A percentile compares a stretch with the other conserved stretches of the same genome.
Conservation (phyloP, 805 yeast species). For the fission yeast (Schizosaccharomyces pombe) region DNA sequence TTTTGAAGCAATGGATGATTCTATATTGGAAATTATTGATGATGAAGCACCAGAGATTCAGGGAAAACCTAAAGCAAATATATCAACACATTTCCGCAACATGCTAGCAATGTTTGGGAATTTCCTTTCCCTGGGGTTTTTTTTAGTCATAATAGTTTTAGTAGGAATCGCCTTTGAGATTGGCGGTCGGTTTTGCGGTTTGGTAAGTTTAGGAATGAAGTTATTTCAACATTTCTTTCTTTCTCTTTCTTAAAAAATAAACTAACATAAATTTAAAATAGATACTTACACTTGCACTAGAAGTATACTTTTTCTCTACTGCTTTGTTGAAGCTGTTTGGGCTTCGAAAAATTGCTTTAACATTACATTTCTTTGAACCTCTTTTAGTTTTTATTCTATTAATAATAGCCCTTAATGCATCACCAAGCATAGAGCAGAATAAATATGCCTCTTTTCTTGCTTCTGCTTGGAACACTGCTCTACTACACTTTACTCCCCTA, state of each 20-base stretch:
- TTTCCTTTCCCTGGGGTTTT: constrained; percentile 2
- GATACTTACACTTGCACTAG: constrained; percentile 50
- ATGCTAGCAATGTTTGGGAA: neutral
- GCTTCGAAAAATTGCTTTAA: constrained; percentile 17
- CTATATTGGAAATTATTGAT: too few species aligned
- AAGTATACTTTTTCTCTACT: constrained; percentile 49
- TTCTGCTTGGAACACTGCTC: constrained; percentile 39
- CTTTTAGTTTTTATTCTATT: constrained; percentile 58
- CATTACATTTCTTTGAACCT: constrained; percentile 58
- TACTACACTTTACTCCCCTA: constrained; percentile 65
- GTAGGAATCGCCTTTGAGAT: constrained; percentile 85
- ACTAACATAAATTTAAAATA: neutral
- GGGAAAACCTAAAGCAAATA: too few species aligned
- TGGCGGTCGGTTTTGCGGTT: constrained; percentile 77
- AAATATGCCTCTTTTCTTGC: constrained; percentile 18
- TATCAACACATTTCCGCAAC: too few species aligned
- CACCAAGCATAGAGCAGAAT: neutral
- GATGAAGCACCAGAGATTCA: too few species aligned
- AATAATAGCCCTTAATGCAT: constrained; percentile 24
- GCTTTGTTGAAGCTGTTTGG: constrained; percentile 33
- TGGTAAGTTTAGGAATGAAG: constrained; percentile 14
- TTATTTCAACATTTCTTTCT: neutral
- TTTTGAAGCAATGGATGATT: neutral
- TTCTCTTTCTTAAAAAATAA: neutral
- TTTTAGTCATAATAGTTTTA: constrained; percentile 30